These are phyloP conservation scores for Wickerhamiella infanticola DNA, from an alignment of 1,139 yeast species.

Conservation along the genomic window DNA sequence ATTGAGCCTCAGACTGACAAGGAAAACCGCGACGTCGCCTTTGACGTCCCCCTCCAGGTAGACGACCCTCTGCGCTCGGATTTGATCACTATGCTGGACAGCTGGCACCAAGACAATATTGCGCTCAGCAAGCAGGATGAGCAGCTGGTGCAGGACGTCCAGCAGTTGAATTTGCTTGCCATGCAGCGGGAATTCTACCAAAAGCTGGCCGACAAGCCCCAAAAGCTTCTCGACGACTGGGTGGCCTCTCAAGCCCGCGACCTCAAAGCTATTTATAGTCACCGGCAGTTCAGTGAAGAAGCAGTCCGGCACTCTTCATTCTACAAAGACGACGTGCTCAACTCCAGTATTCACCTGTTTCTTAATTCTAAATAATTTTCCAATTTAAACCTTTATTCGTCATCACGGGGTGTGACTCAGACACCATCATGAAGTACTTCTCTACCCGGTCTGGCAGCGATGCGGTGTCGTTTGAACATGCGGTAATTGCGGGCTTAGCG, in stretches of 20 bases:
- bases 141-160: slow-evolving; percentile 46
- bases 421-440: slow-evolving; percentile 35
- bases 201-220: slow-evolving; percentile 62
- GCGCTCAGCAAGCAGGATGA: slow-evolving; percentile 42
- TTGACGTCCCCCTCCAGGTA: slow-evolving; percentile 55
- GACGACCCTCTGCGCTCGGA: slow-evolving; percentile 40
- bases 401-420: not conserved
- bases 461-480: slow-evolving; percentile 69
- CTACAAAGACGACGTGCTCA: slow-evolving; percentile 59
- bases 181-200: slow-evolving; percentile 58
- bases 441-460: slow-evolving; percentile 66
- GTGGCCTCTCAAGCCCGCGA: slow-evolving; percentile 60
- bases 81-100: slow-evolving; percentile 27
- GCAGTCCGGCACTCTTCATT: slow-evolving; percentile 69
- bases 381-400: not conserved
- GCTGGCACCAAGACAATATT: slow-evolving; percentile 34
- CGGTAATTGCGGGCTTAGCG: slow-evolving; percentile 86
- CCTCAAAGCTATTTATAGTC: slow-evolving; percentile 62
- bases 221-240: slow-evolving; percentile 57
- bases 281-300: slow-evolving; percentile 85
- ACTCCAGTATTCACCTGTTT: slow-evolving; percentile 62
- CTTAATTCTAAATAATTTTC: slow-evolving; percentile 25
- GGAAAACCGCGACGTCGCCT: slow-evolving; percentile 64
- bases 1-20: slow-evolving; percentile 61
- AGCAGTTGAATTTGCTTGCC: slow-evolving; percentile 48